Percentiles rank a stretch among this genome's conserved stretches.
Evolutionary conservation across 768 basidiomycete genomes (phyloP).

Genomic region (Tubosaeta sp.): DNA sequence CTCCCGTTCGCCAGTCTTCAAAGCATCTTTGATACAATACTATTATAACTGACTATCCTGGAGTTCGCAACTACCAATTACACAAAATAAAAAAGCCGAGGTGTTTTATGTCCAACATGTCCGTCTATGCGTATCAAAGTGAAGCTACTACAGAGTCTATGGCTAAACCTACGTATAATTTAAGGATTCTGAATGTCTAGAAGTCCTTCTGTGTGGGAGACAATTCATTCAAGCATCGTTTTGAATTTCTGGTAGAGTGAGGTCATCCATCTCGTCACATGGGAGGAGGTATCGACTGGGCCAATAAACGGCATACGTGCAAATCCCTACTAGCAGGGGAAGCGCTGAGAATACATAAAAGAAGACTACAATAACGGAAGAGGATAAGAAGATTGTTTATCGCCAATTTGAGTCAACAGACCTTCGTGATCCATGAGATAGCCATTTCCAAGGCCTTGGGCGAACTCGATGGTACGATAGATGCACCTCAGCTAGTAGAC

Average conservation of each 20-base stretch:
- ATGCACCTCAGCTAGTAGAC: conserved; percentile 24
- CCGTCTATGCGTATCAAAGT: no score
- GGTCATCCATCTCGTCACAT: not conserved
- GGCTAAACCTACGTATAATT: not conserved
- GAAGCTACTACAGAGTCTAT: not conserved
- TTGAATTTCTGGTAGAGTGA: not conserved
- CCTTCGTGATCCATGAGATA: conserved; percentile 25
- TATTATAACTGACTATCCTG: no score
- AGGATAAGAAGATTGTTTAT: not conserved
- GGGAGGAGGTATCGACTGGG: conserved; percentile 22
- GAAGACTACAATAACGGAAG: conserved; percentile 17
- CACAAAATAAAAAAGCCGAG: no score
- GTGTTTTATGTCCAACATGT: no score
- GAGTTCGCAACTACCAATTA: no score
- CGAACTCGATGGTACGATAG: conserved; percentile 27
- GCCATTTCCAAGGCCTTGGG: conserved; percentile 12
- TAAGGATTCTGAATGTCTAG: not conserved
- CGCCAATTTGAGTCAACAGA: not conserved
- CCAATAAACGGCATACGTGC: conserved; percentile 24
- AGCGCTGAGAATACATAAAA: conserved; percentile 30
- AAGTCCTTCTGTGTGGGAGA: no score
- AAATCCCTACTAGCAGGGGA: conserved; percentile 25
- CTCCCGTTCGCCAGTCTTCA: not conserved
- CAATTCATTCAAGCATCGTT: not conserved
- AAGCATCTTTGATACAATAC: no score